phyloP scores from a whole-genome alignment of 352 stramenopile species.

The Phytophthora chlamydospora region DNA sequence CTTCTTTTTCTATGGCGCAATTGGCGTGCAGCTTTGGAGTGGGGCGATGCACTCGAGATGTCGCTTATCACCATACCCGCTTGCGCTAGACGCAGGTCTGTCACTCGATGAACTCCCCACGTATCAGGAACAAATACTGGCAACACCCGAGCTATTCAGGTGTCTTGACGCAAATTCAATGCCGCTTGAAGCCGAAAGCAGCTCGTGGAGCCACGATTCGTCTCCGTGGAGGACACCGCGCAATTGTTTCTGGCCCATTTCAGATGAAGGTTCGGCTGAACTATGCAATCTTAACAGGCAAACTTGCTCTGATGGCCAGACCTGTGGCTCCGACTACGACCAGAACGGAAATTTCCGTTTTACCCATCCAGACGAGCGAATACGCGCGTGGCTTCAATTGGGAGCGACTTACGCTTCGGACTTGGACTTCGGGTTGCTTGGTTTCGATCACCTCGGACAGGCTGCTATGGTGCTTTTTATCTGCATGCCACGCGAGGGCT shows the following conservation, averaged over 20 bases:
- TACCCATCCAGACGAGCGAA: conserved; percentile 43
- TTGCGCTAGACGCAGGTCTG: conserved; percentile 50
- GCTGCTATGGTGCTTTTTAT: conserved; percentile 91
- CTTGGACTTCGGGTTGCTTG: conserved; percentile 83
- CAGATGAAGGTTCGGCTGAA: conserved; percentile 53
- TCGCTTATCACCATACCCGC: conserved; percentile 68
- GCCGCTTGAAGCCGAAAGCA: conserved; percentile 23
- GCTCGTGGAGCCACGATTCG: conserved; percentile 50
- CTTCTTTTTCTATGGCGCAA: conserved; percentile 88
- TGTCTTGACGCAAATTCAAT: conserved; percentile 17
- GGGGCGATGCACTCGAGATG: conserved; percentile 72
- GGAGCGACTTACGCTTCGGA: conserved; percentile 59
- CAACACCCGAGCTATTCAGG: conserved; percentile 11
- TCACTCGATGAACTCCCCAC: conserved; percentile 31
- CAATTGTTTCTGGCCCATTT: conserved; percentile 90
- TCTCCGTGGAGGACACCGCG: conserved; percentile 59
- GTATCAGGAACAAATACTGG: conserved; percentile 38
- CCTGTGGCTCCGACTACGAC: conserved; percentile 71
- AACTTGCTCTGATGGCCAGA: conserved; percentile 43
- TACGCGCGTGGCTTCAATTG: conserved; percentile 38
- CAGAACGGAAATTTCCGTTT: conserved; percentile 69
- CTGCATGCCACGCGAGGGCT: conserved; percentile 91
- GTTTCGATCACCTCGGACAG: conserved; percentile 89
- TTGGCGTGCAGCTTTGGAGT: conserved; percentile 84
- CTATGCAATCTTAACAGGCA: conserved; percentile 54